Evolutionary conservation across 2,329 filamentous ascomycete species (phyloP).

Genomic region (Paracorniculantispora psalliotae): DNA sequence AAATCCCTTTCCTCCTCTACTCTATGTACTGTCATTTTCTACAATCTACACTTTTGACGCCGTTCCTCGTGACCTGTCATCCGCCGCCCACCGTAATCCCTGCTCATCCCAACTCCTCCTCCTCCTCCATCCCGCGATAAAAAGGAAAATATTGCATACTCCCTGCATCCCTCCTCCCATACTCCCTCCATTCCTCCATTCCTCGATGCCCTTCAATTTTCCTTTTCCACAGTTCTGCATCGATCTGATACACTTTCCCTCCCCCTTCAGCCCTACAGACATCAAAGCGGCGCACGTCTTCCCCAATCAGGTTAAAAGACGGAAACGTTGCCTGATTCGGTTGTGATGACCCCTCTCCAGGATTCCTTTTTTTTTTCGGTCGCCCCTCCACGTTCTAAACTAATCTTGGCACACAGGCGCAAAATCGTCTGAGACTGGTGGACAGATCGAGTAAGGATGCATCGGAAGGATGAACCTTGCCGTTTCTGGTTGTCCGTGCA

Average conservation of each 20-base stretch:
- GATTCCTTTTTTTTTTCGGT: not conserved
- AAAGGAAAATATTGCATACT: no score
- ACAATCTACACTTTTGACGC: no score
- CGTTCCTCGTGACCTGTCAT: no score
- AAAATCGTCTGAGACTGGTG: conserved; percentile 12
- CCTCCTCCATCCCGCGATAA: no score
- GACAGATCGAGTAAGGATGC: conserved; percentile 14
- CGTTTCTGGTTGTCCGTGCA: conserved; percentile 8
- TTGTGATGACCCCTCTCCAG: conserved; percentile 3
- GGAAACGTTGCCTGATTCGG: conserved; percentile 11
- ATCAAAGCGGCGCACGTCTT: conserved; percentile 4
- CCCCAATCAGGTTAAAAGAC: conserved; percentile 19
- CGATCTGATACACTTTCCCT: not conserved
- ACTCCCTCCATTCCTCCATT: not conserved
- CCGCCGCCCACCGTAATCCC: no score
- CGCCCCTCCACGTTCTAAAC: not conserved
- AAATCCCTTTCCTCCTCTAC: no score
- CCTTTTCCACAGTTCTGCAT: not conserved
- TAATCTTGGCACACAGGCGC: conserved; percentile 14
- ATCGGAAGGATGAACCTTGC: conserved; percentile 10
- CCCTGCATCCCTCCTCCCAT: not conserved
- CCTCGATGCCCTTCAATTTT: not conserved
- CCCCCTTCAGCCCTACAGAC: not conserved
- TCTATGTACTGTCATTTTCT: no score
- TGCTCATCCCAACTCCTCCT: no score